A percentile compares a stretch with the other conserved stretches of the same genome.
phyloP scores from a whole-genome alignment of 176 grass and related monocot species.

The Aegilops tauschii region DNA sequence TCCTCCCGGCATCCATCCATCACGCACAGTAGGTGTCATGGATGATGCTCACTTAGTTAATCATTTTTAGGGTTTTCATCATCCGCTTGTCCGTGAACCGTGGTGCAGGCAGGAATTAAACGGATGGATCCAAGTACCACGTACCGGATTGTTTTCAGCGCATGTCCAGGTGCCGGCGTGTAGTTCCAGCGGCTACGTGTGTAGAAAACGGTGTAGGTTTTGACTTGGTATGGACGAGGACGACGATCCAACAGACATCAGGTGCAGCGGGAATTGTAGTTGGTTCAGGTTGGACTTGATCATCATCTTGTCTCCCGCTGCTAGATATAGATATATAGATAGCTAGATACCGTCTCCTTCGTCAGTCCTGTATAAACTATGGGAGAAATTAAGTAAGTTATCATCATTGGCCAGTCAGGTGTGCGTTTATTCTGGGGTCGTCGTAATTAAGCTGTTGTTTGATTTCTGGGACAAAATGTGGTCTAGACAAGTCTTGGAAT shows the following conservation, averaged over 20 bases:
- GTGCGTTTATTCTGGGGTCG: not conserved
- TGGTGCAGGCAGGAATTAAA: constrained; percentile 6
- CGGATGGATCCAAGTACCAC: not conserved
- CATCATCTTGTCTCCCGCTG: not conserved
- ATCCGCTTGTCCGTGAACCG: not conserved
- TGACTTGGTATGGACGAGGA: constrained; percentile 28
- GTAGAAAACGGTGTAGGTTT: constrained; percentile 30
- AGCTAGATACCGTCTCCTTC: not conserved
- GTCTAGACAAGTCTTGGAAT: not conserved
- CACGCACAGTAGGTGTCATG: not conserved
- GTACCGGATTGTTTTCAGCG: not conserved
- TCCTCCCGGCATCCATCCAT: not conserved
- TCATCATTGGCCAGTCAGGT: not conserved
- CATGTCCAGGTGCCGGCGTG: constrained; percentile 27
- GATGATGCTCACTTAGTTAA: not conserved
- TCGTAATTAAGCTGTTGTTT: not conserved
- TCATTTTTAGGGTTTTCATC: not conserved
- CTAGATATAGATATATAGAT: not conserved
- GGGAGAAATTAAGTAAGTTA: not conserved
- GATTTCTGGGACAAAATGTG: not conserved
- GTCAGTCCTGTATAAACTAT: not conserved
- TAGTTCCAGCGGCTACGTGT: not conserved
- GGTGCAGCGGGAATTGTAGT: constrained; percentile 40
- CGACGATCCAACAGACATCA: constrained; percentile 44
- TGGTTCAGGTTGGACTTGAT: constrained; percentile 25